Base-by-base conservation (phyloP, 2,329 filamentous ascomycete genomes). In the Tolypocladium cylindrosporum region DNA sequence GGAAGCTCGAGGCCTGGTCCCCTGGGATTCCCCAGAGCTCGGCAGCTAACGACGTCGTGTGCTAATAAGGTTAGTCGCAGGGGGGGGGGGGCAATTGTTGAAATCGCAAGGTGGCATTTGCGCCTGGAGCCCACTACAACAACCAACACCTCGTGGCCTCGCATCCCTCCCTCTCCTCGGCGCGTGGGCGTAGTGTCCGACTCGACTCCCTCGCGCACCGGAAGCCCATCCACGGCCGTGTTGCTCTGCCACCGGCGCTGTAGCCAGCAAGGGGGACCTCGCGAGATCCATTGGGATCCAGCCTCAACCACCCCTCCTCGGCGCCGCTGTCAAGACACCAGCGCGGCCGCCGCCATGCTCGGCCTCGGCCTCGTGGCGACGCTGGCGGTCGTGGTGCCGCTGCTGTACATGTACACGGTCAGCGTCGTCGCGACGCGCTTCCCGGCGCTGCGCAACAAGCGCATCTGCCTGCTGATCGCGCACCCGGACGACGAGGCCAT, bases 401-500 rank as follows among this genome's bases (percentile, higher is more conserved):
- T 76, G 57, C 69, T 84, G 54, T 84, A 84, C 74, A 75, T 77
- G 61, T 80, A 79, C 70, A 77, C 77, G 4, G 75, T 74, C 34
- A 72, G 73, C 48, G 68, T 76, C n/a, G 71, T 78, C 48, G 73
- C 76, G 61, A 66, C 74, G 34, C 74, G 79, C 39, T 83, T 90
- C 65, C 89, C 90, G 4, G 81, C 77, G 51, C 77, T 97, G 62
- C 79, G 79, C 65, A 88, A 90, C 76, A 95, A 96, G 80, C 86
- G 90, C 68, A 91, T 99, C 69, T 89, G 90, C 70, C 82, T 99
- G 57, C 79, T 99, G 57, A 97, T 99, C 68, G 94, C 94, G 27
- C 94, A 99, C 75, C 94, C 94, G 0, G 94, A 99, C 74, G 94
- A 99, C 68, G 94, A 99, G 77, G 94, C 93, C 72, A 99, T 99